These are phyloP conservation scores for Coemansia sp. DNA, from an alignment of 192 early-diverging fungal genomes.

Conservation along the genomic window DNA sequence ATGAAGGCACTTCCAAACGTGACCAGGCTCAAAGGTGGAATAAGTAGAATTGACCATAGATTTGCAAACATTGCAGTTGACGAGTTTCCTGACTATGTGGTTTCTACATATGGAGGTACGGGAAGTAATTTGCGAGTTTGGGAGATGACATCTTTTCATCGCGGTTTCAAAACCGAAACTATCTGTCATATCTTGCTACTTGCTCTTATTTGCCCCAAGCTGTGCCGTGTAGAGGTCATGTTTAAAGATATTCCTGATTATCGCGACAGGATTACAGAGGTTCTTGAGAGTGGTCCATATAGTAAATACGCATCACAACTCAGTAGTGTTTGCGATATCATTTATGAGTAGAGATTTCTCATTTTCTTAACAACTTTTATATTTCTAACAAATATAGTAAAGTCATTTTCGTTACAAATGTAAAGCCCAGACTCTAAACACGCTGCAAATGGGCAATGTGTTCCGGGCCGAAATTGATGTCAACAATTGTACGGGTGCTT, in stretches of 20 bases:
- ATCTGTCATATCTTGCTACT: not conserved
- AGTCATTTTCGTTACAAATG: no score
- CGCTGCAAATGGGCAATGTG: no score
- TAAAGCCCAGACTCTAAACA: no score
- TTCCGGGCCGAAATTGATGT: no score
- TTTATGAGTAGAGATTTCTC: no score
- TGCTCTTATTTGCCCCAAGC: not conserved
- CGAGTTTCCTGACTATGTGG: not conserved
- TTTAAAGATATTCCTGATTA: not conserved
- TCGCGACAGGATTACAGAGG: not conserved
- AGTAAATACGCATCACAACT: not conserved
- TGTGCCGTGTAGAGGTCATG: not conserved
- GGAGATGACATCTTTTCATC: no score
- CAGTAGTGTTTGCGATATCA: not conserved
- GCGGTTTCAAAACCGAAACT: not conserved
- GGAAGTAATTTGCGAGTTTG: not conserved
- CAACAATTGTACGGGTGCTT: no score
- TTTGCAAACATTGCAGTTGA: not conserved
- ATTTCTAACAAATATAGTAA: no score
- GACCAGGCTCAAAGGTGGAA: not conserved
- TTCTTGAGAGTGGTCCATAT: no score
- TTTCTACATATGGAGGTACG: not conserved
- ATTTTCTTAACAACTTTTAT: no score
- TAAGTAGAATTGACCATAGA: not conserved
- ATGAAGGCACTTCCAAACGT: not conserved